phyloP scores from a whole-genome alignment of 2,329 filamentous ascomycete species.

The Chrysoporthe austroafricana region DNA sequence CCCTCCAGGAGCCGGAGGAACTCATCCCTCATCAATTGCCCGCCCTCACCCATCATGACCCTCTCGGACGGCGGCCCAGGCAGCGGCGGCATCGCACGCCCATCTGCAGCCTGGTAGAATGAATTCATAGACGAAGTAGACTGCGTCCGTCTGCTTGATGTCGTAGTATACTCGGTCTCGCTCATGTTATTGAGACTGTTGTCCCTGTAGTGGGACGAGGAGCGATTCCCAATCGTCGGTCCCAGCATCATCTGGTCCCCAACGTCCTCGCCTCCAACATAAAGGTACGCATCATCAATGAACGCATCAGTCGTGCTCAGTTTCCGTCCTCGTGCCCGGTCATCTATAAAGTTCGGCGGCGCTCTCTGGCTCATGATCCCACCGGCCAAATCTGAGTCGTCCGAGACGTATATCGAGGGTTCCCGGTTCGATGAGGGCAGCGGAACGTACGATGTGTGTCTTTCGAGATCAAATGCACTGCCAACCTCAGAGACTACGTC shows the following conservation, averaged over 20 bases:
- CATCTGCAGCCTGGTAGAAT: slow-evolving; percentile 30
- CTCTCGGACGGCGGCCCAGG: slow-evolving; percentile 52
- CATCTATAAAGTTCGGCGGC: slow-evolving; percentile 7
- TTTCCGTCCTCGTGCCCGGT: slow-evolving; percentile 11
- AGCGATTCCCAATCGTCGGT: not conserved
- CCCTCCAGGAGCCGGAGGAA: slow-evolving; percentile 39
- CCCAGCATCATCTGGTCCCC: slow-evolving; percentile 18
- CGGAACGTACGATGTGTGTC: slow-evolving; percentile 61
- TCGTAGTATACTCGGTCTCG: slow-evolving; percentile 27
- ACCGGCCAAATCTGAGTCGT: slow-evolving; percentile 53
- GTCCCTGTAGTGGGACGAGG: slow-evolving; percentile 9
- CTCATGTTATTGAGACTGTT: slow-evolving; percentile 5
- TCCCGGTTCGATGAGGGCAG: slow-evolving; percentile 48
- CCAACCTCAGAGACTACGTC: slow-evolving; percentile 60
- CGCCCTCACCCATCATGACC: slow-evolving; percentile 48
- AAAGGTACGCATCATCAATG: slow-evolving; percentile 30
- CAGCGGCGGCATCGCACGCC: slow-evolving; percentile 40
- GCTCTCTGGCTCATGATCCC: slow-evolving; percentile 30
- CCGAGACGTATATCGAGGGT: slow-evolving; percentile 64
- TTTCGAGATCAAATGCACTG: slow-evolving; percentile 64
- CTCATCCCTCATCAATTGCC: slow-evolving; percentile 39
- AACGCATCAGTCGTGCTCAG: slow-evolving; percentile 21
- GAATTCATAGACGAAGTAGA: slow-evolving; percentile 25
- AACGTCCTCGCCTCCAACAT: slow-evolving; percentile 13
- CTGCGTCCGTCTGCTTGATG: slow-evolving; percentile 27